phyloP scores from a whole-genome alignment of 2,329 filamentous ascomycete species.

The Chaetomiaceae sp. region DNA sequence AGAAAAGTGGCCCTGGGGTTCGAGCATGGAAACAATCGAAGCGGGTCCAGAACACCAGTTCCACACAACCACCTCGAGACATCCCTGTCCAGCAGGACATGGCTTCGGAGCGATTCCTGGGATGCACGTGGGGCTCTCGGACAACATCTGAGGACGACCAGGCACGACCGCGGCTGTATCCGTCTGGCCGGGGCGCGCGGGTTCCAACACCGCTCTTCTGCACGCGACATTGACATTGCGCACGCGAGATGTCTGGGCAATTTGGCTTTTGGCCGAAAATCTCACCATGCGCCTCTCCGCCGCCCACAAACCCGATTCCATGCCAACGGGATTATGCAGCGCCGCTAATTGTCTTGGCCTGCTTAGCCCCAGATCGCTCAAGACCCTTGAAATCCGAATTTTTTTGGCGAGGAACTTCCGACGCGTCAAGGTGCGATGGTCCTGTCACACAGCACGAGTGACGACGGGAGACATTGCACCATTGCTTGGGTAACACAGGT shows the following conservation, averaged over 20 bases:
- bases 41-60: conserved; percentile 9
- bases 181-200: neutral
- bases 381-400: neutral
- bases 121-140: conserved; percentile 5
- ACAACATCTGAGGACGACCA: conserved; percentile 5
- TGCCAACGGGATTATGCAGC: neutral
- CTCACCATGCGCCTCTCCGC: too few species aligned
- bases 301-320: too few species aligned
- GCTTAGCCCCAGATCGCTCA: neutral
- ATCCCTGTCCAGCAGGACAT: neutral
- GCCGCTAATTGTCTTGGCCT: conserved; percentile 6
- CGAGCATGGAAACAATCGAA: neutral
- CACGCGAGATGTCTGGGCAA: neutral
- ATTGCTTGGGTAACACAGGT: too few species aligned
- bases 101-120: neutral
- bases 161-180: neutral
- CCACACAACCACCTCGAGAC: too few species aligned
- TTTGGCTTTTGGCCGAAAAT: neutral
- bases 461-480: too few species aligned
- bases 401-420: too few species aligned
- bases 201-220: neutral
- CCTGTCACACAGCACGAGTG: too few species aligned
- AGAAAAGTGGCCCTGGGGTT: conserved; percentile 4
- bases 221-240: neutral
- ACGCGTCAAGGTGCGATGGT: too few species aligned